Conservation (phyloP, 805 yeast species). For the Saccharomycopsis microspora region DNA sequence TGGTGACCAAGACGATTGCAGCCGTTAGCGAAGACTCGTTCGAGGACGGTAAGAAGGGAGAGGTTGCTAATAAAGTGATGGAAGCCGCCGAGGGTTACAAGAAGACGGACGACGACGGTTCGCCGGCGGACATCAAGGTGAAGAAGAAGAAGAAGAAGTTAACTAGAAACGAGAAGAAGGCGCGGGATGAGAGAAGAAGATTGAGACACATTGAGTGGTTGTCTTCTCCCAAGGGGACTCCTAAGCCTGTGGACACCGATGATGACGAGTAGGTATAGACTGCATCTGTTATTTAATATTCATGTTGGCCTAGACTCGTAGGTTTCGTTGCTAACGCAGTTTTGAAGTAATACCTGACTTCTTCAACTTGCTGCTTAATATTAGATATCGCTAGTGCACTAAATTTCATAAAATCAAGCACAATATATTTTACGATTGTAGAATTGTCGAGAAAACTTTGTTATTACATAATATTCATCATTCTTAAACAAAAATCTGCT, state of each 20-base stretch:
- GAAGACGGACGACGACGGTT: constrained; percentile 54
- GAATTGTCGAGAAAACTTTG: too few species aligned
- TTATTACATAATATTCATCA: too few species aligned
- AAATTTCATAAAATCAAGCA: too few species aligned
- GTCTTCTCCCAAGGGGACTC: constrained; percentile 95
- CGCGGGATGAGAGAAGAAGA: constrained; percentile 87
- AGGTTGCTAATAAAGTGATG: constrained; percentile 35
- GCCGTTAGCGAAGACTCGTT: constrained; percentile 70
- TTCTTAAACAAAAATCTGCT: too few species aligned
- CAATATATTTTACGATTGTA: too few species aligned
- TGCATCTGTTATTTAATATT: too few species aligned
- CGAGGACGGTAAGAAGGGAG: constrained; percentile 67
- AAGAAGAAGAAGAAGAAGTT: constrained; percentile 90
- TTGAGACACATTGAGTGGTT: constrained; percentile 91
- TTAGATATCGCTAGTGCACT: too few species aligned
- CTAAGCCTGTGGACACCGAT: constrained; percentile 87
- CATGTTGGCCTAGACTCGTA: too few species aligned
- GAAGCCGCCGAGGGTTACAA: constrained; percentile 30
- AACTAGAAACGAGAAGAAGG: constrained; percentile 93
- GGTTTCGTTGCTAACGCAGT: too few species aligned
- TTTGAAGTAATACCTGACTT: too few species aligned
- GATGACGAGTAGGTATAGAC: constrained; percentile 38
- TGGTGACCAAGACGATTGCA: constrained; percentile 73
- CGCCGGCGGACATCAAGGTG: constrained; percentile 94
- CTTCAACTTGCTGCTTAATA: too few species aligned